Conservation (phyloP, 2,329 filamentous ascomycete species). For the Colletotrichum sp. region DNA sequence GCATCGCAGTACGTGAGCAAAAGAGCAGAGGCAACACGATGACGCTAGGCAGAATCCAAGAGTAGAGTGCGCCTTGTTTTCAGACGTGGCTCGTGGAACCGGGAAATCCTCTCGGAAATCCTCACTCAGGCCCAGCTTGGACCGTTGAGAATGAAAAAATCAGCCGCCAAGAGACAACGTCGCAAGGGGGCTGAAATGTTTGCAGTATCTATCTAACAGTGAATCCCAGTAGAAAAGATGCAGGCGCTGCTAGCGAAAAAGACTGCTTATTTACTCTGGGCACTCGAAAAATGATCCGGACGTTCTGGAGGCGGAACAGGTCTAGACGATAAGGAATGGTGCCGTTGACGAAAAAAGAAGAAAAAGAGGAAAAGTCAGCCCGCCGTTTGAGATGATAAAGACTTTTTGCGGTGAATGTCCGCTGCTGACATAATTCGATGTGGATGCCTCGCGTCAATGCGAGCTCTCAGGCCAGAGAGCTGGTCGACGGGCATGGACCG, state of each 20-base stretch:
- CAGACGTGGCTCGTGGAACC: neutral
- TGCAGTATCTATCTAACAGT: constrained; percentile 98
- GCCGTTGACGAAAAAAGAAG: constrained; percentile 58
- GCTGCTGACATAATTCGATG: constrained; percentile 4
- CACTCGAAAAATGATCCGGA: constrained; percentile 91
- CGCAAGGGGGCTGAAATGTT: constrained; percentile 58
- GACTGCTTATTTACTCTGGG: constrained; percentile 82
- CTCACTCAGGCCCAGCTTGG: neutral
- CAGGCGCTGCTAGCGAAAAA: constrained; percentile 99
- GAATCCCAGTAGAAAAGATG: constrained; percentile 69
- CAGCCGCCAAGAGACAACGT: neutral
- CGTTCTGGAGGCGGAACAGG: constrained; percentile 70
- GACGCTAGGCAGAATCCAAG: neutral
- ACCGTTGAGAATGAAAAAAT: neutral
- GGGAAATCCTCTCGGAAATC: neutral
- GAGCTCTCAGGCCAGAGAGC: neutral
- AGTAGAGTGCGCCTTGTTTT: neutral
- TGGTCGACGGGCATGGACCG: neutral
- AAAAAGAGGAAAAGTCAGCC: constrained; percentile 23
- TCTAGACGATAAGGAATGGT: constrained; percentile 96
- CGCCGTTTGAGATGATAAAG: constrained; percentile 13
- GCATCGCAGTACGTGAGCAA: neutral
- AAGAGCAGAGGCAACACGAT: neutral
- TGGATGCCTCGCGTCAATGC: neutral
- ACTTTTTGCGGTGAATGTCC: neutral